phyloP scores from a whole-genome alignment of 805 yeast species.

The Starmerella powellii region DNA sequence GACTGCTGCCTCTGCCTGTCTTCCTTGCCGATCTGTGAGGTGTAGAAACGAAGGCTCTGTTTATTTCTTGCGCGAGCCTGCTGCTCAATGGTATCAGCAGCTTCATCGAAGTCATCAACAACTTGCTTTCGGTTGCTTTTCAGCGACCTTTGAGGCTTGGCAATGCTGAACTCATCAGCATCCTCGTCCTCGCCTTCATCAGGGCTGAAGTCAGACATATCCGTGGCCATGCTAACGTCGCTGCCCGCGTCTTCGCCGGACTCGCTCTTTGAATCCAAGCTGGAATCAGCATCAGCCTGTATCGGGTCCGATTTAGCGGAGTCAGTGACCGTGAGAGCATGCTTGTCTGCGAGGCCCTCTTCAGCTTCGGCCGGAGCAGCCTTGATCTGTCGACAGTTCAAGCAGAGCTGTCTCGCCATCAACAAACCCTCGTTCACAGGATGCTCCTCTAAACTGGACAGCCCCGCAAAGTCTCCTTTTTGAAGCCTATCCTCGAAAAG shows the following conservation, averaged over 20 bases:
- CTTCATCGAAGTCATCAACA: slow-evolving; percentile 53
- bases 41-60: slow-evolving; percentile 80
- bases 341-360: too few relatives aligned
- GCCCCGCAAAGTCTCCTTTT: slow-evolving; percentile 35
- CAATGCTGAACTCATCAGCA: slow-evolving; percentile 19
- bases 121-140: slow-evolving; percentile 1
- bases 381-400: slow-evolving; percentile 57
- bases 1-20: slow-evolving; percentile 8
- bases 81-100: slow-evolving; percentile 64
- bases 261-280: too few relatives aligned
- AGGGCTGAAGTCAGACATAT: slow-evolving; percentile 7
- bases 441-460: slow-evolving; percentile 58
- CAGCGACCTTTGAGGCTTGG: slow-evolving; percentile 13
- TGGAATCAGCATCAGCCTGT: too few relatives aligned
- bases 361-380: too few relatives aligned
- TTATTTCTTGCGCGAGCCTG: slow-evolving; percentile 53
- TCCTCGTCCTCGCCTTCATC: slow-evolving; percentile 15
- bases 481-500: slow-evolving; percentile 48
- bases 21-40: slow-evolving; percentile 88
- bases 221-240: not conserved
- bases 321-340: too few relatives aligned
- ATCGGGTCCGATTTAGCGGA: too few relatives aligned
- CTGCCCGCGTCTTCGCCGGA: not conserved
- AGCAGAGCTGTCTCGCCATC: slow-evolving; percentile 76
- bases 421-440: slow-evolving; percentile 81